Evolutionary conservation across 2,329 filamentous ascomycete species (phyloP).

Genomic region (Peltaster fructicola): DNA sequence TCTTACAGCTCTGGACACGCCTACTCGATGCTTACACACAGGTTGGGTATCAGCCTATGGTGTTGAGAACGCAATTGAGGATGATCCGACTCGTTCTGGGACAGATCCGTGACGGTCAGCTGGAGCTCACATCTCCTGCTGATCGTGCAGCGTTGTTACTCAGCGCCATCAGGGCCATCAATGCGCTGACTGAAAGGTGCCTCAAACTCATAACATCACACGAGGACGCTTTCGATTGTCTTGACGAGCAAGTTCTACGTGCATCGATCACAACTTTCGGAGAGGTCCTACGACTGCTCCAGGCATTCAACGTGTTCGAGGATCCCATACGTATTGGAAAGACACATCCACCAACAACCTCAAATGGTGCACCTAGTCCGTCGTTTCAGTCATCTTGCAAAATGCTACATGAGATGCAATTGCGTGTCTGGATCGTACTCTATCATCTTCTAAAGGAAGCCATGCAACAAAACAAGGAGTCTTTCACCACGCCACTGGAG

Average conservation of each 20-base stretch:
- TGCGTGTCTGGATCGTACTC: conserved; percentile 73
- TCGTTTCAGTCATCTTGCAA: conserved; percentile 12
- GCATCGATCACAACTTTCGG: conserved; percentile 55
- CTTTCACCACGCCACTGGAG: conserved; percentile 49
- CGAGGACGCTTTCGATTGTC: conserved; percentile 56
- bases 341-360: conserved; percentile 40
- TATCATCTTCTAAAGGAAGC: conserved; percentile 66
- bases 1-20: conserved; percentile 76
- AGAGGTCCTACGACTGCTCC: conserved; percentile 55
- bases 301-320: conserved; percentile 64
- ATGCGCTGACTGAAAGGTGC: too few species aligned
- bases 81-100: conserved; percentile 70
- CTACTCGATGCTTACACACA: conserved; percentile 75
- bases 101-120: too few species aligned
- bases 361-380: conserved; percentile 21
- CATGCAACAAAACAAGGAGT: conserved; percentile 45
- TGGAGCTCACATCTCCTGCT: too few species aligned
- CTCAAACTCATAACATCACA: too few species aligned
- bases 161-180: too few species aligned
- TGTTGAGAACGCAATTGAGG: conserved; percentile 70
- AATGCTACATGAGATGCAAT: conserved; percentile 65
- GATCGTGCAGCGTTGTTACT: too few species aligned
- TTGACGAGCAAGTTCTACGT: conserved; percentile 63
- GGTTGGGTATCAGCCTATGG: conserved; percentile 73
- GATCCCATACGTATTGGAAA: conserved; percentile 72